Evolutionary conservation across 441 rosid genomes (phyloP), one percentile per base, ranked within the genome.

Genomic region (Aleurites moluccanus): DNA sequence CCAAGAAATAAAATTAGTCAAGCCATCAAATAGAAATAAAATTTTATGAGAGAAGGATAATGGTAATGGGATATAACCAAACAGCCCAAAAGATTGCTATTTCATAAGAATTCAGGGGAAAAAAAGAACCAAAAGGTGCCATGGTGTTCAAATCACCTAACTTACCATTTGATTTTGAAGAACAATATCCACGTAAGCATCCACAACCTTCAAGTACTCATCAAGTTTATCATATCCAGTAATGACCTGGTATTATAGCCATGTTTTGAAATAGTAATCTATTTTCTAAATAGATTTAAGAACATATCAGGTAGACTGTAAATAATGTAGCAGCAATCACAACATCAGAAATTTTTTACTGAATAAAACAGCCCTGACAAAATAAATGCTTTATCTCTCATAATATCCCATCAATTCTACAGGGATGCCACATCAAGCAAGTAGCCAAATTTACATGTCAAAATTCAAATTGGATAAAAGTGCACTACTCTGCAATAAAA

Each of bases 121-220:
- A 35, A 14, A 56, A 13, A 61, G 56, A 67, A 63, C 64, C 49
- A 71, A 23, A 59, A 55, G 49, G 63, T 64, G 59, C 30, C 67
- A 69, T 25, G 67, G 27, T 47, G 49, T 23, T 62, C 60, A 73
- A 40, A 16, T 35, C 77, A 75, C 73, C 28, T 75, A 70, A 73
- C 85, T 83, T 79, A 92, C 97, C 96, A 91, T 86, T 77, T 89
- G 85, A 85, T 88, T 80, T 80, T 88, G 96, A 80, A 94, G 88
- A 75, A 92, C 75, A 70, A 94, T 83, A 78, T 91, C 99, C 71
- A 90, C 77, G 82, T 86, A 94, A 77, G 96, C 89, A 78, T 94
- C 99, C 77, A 87, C 88, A 80, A 92, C 89, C 78, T 72, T 91
- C 82, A 94, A 76, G 87, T 86, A 91, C 78, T 88, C 90, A 81